Evolutionary conservation across 2,329 filamentous ascomycete species (phyloP).

Genomic region (Biscogniauxia mediterranea): DNA sequence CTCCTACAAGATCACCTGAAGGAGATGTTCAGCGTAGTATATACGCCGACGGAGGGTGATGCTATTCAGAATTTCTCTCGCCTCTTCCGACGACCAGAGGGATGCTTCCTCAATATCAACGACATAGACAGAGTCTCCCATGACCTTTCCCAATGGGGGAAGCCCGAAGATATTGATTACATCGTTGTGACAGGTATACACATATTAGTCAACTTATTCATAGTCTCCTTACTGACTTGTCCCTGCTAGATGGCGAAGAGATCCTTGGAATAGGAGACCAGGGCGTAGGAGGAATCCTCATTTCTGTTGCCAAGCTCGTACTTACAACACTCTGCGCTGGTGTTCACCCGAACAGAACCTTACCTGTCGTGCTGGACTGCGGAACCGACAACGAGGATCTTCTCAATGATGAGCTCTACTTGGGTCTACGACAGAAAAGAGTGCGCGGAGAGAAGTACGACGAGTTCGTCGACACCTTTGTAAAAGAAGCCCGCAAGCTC

Average conservation of each 20-base stretch:
- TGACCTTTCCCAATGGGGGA: constrained; percentile 66
- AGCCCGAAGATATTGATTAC: constrained; percentile 75
- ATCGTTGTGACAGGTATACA: constrained; percentile 76
- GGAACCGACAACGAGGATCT: constrained; percentile 79
- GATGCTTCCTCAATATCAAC: constrained; percentile 75
- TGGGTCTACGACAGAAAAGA: constrained; percentile 68
- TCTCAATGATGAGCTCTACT: constrained; percentile 73
- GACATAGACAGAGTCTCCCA: constrained; percentile 65
- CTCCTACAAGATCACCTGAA: constrained; percentile 74
- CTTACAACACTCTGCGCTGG: constrained; percentile 85
- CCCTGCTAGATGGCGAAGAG: constrained; percentile 53
- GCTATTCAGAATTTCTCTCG: constrained; percentile 83
- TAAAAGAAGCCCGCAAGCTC: constrained; percentile 62
- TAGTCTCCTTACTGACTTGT: constrained; percentile 15
- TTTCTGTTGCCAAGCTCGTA: constrained; percentile 79
- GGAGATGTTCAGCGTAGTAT: constrained; percentile 89
- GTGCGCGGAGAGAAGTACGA: constrained; percentile 73
- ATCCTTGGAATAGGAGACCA: constrained; percentile 90
- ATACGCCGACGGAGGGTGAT: constrained; percentile 86
- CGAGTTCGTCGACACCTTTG: constrained; percentile 72
- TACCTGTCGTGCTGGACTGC: constrained; percentile 82
- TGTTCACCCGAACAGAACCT: constrained; percentile 72
- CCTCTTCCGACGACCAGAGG: constrained; percentile 74
- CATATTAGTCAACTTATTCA: background rate
- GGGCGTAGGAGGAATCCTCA: constrained; percentile 80